These are phyloP conservation scores for Rhodotorula sp. DNA, from an alignment of 1,284 basidiomycete genomes.

Conservation along the genomic window DNA sequence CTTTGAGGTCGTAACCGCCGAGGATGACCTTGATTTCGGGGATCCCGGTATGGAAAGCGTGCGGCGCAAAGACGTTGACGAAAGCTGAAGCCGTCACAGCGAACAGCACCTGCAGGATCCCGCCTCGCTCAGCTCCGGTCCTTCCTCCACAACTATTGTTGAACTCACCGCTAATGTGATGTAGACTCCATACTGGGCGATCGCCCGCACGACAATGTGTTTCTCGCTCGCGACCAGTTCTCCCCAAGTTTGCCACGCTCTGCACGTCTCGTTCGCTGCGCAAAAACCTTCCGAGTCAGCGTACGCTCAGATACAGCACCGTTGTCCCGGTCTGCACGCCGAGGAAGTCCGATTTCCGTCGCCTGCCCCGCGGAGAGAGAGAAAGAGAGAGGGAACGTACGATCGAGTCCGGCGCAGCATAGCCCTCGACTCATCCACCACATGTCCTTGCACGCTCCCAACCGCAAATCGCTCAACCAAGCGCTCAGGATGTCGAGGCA, in stretches of 20 bases:
- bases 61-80: constrained; percentile 41
- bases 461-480: constrained; percentile 69
- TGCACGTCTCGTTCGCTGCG: constrained; percentile 67
- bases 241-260: constrained; percentile 63
- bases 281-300: neutral
- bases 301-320: too few relatives aligned
- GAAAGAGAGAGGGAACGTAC: constrained; percentile 52
- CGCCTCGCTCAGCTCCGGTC: neutral
- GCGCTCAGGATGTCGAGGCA: constrained; percentile 71
- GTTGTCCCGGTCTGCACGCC: too few relatives aligned
- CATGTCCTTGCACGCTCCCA: constrained; percentile 66
- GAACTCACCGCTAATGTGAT: constrained; percentile 69
- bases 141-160: neutral
- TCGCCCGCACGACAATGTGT: constrained; percentile 31
- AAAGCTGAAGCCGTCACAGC: constrained; percentile 71
- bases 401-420: constrained; percentile 70
- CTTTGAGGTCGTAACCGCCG: constrained; percentile 96
- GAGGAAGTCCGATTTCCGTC: too few relatives aligned
- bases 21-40: constrained; percentile 97
- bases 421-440: constrained; percentile 71
- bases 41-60: constrained; percentile 87
- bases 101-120: constrained; percentile 59
- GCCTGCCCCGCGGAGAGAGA: too few relatives aligned
- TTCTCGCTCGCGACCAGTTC: constrained; percentile 26
- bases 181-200: constrained; percentile 66